Base-by-base conservation (phyloP, 345 rosid species). In the Gossypium rotundifolium region DNA sequence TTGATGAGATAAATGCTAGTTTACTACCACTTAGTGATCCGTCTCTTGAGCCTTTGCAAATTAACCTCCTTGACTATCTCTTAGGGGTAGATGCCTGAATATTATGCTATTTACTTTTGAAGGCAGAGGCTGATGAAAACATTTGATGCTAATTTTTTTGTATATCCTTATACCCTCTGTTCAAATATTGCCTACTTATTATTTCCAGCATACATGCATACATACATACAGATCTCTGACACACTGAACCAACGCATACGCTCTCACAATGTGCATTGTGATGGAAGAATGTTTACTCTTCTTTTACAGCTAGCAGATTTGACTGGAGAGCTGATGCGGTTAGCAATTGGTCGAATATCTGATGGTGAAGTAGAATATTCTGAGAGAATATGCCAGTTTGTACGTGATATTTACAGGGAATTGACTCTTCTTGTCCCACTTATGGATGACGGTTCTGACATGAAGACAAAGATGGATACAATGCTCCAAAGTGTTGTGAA, bases 281-380 rank as follows among this genome's bases (percentile, higher is more conserved):
- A 29, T 51, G 44, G 45, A 25, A 60, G 33, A 33, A 65, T 75
- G 52, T 11, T 57, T 68, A 60, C 40, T 53, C 61, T 54, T 69
- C 27, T 59, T 71, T 27, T 69, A 40, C 76, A 95, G 97, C 86
- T 95, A 83, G 98, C 99, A 20, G 99, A 95, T 81, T 78, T 93
- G 86, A 95, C 99, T 38, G 99, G 99, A 79, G 99, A 95, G 81
- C 83, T 95, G 78, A 95, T 95, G 99, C 75, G 98, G 59, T 77
- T 95, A 89, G 99, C 99, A 9, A 91, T 95, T 49, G 94, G 97
- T 71, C 83, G 91, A 61, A 86, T 95, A 83, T 95, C 98, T 65
- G 96, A 95, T 72, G 94, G 92, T 66, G 97, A 95, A 78, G 81
- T 90, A 53, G 96, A 93, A 73, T 95, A 75, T 64, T 93, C 97